Evolutionary conservation across 1,284 basidiomycete species (phyloP), one percentile per base, ranked within the genome.

Genomic region (Ceratobasidium sp.): DNA sequence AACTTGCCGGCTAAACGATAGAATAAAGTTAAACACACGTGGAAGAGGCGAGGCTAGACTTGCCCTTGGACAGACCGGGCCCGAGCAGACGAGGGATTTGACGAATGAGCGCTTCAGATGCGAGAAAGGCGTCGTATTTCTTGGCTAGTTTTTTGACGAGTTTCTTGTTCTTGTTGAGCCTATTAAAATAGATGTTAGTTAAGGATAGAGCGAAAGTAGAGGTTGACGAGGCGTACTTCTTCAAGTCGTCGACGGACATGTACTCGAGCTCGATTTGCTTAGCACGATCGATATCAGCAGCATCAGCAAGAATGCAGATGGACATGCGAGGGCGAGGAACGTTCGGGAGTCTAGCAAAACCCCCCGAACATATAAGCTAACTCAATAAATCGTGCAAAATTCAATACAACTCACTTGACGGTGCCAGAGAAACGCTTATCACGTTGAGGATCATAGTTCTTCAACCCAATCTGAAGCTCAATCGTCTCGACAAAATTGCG

Each of bases 101-200:
- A 92, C 98, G 99, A 91, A 99, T 99, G 83, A 99, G 91, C 81
- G 96, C 90, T 87, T 99, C 98, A 81, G 98, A 99, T 69, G 98
- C 93, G 82, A 99, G 89, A 93, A 99, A 99, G 82, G 97, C 97
- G 84, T 99, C 97, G 89, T 99, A 97, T 88, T 99, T 99, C 91
- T 99, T 98, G 82, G 97, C 97, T 83, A 99, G 95, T 91, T 97
- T 99, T 92, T 99, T 99, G 86, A 99, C 97, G 82, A 99, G 95
- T 90, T 99, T 99, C 92, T 99, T 99, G 93, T 99, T 99, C 91
- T 98, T 98, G 94, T 98, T 98, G 83, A 98, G 92, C 89, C 94
- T 95, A 64, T 2, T 23, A 5, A 66, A 49, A 49, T 18, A 28
- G 61, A 61, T 56, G 13, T 39, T 68, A 28, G 53, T 53, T 40